phyloP scores from a whole-genome alignment of 2,329 filamentous ascomycete genomes.

The Pyrenophora seminiperda region DNA sequence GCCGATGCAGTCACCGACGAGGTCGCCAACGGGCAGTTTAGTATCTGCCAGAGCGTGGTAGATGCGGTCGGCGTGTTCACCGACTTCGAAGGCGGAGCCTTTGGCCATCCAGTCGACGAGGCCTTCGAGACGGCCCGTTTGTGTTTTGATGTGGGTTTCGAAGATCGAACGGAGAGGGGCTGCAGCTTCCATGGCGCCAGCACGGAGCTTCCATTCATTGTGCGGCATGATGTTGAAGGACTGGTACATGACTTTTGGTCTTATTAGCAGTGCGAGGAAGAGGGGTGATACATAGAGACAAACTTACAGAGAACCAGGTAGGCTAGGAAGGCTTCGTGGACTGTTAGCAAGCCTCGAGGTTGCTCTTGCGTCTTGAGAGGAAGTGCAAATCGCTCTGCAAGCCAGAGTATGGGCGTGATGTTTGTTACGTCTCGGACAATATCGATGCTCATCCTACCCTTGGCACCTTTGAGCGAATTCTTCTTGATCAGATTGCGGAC shows the following conservation, averaged over 20 bases:
- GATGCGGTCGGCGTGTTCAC: conserved; percentile 57
- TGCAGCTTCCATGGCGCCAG: conserved; percentile 54
- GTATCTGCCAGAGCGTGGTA: conserved; percentile 57
- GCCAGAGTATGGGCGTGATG: conserved; percentile 66
- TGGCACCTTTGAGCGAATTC: conserved; percentile 54
- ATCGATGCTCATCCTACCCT: conserved; percentile 54
- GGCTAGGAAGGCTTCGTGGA: conserved; percentile 56
- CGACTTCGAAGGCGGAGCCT: conserved; percentile 62
- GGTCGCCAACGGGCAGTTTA: conserved; percentile 54
- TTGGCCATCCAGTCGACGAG: conserved; percentile 56
- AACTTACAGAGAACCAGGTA: conserved; percentile 63
- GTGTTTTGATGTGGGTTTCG: conserved; percentile 68
- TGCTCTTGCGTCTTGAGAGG: conserved; percentile 68
- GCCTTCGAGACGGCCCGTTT: conserved; percentile 59
- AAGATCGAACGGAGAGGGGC: conserved; percentile 71
- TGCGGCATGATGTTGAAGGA: conserved; percentile 59
- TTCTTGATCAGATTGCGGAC: conserved; percentile 54
- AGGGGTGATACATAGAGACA: not conserved
- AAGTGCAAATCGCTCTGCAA: conserved; percentile 68
- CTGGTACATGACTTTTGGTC: conserved; percentile 56
- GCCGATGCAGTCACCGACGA: conserved; percentile 58
- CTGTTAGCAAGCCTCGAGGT: conserved; percentile 60
- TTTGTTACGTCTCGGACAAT: conserved; percentile 71
- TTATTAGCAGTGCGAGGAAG: not conserved
- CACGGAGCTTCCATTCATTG: conserved; percentile 57